Conservation (phyloP, 192 early-diverging fungal species). For the Oehlia diaphana region DNA sequence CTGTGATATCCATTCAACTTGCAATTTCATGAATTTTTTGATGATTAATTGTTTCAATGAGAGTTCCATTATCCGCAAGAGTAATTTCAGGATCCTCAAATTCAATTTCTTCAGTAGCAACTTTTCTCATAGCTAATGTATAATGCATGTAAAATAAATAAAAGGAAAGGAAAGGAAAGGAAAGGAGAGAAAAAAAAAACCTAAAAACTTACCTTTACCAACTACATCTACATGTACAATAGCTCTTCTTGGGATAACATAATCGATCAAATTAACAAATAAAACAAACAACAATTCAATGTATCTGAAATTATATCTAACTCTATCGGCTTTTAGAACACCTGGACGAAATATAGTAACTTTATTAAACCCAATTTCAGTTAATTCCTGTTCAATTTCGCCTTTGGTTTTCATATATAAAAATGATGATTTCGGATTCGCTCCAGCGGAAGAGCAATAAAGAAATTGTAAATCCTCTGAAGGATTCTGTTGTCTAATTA, state of each 20-base stretch:
- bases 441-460: slow-evolving; percentile 51
- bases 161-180: not conserved
- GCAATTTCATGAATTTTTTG: not conserved
- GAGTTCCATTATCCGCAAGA: not conserved
- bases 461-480: slow-evolving; percentile 49
- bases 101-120: not conserved
- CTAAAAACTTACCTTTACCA: not conserved
- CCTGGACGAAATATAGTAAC: slow-evolving; percentile 67
- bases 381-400: slow-evolving; percentile 69
- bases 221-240: not conserved
- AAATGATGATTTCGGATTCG: slow-evolving; percentile 59
- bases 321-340: slow-evolving; percentile 48
- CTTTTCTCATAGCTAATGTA: not conserved
- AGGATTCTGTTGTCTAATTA: slow-evolving; percentile 54
- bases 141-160: too few relatives aligned
- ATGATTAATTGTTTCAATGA: not conserved
- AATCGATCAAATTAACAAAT: not conserved
- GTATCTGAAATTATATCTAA: not conserved
- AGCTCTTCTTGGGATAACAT: not conserved
- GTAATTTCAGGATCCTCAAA: not conserved
- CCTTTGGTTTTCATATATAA: slow-evolving; percentile 79
- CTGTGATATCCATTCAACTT: not conserved
- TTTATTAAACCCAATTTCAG: slow-evolving; percentile 60
- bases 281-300: not conserved
- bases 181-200: not conserved